These are phyloP conservation scores for Penicillium occitanis DNA, from an alignment of 2,329 filamentous ascomycete species.

Conservation along the genomic window DNA sequence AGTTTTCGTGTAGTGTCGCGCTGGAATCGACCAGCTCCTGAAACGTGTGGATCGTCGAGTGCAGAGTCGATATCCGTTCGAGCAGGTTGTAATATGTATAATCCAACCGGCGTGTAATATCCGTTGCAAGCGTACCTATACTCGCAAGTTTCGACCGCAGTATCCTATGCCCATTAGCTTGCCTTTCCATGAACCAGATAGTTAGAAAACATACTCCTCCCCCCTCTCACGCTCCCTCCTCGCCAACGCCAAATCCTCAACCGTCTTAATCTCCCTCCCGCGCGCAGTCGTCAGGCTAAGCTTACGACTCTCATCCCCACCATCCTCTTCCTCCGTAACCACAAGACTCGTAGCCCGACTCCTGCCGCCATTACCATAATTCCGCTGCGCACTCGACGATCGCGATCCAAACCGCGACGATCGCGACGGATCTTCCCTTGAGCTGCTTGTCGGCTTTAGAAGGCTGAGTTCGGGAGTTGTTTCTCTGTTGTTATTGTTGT, in stretches of 20 bases:
- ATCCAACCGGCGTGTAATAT: slow-evolving; percentile 48
- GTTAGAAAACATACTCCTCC: slow-evolving; percentile 57
- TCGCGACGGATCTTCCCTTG: slow-evolving; percentile 31
- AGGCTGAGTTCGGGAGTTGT: slow-evolving; percentile 30
- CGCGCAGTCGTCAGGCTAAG: slow-evolving; percentile 28
- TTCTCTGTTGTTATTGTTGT: neutral
- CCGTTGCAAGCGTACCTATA: slow-evolving; percentile 41
- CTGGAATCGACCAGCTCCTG: slow-evolving; percentile 42
- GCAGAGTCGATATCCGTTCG: slow-evolving; percentile 44
- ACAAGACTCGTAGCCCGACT: slow-evolving; percentile 34
- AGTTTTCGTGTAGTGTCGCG: slow-evolving; percentile 37
- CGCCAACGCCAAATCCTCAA: slow-evolving; percentile 38
- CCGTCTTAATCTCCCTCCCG: slow-evolving; percentile 33
- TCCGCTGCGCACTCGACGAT: slow-evolving; percentile 29
- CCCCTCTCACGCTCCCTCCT: slow-evolving; percentile 71
- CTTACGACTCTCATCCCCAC: slow-evolving; percentile 28
- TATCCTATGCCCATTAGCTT: slow-evolving; percentile 21
- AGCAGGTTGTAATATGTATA: slow-evolving; percentile 51
- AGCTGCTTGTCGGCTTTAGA: slow-evolving; percentile 28
- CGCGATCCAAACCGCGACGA: slow-evolving; percentile 35
- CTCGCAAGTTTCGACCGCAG: slow-evolving; percentile 37
- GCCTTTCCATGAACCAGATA: too few relatives aligned
- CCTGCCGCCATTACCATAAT: slow-evolving; percentile 13
- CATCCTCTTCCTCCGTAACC: slow-evolving; percentile 24
- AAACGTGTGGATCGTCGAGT: slow-evolving; percentile 43